These are phyloP conservation scores for Globisporangium solare DNA, from an alignment of 352 stramenopile species.

Conservation along the genomic window DNA sequence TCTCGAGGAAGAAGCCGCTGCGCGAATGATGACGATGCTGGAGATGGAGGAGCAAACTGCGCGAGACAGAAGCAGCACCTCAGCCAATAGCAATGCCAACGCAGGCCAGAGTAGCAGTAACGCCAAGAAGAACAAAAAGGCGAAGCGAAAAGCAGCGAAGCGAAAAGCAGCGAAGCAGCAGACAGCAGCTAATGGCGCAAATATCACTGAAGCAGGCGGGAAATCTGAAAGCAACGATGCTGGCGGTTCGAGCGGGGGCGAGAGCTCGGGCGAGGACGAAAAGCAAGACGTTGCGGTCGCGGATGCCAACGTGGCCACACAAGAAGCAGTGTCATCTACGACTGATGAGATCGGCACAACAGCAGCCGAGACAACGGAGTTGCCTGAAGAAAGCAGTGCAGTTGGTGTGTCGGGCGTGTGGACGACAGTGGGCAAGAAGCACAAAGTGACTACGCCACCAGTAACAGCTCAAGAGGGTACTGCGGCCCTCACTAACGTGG, in stretches of 20 bases:
- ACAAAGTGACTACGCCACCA: constrained; percentile 23
- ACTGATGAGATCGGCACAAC: too few relatives aligned
- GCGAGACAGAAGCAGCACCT: constrained; percentile 2
- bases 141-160: constrained; percentile 71
- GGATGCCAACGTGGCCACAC: too few relatives aligned
- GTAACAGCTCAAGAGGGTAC: neutral
- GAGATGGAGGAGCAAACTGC: constrained; percentile 63
- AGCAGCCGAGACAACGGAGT: neutral
- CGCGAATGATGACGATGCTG: constrained; percentile 79
- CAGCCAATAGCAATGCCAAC: neutral
- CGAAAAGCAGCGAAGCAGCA: constrained; percentile 36
- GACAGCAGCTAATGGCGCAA: neutral
- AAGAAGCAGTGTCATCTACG: too few relatives aligned
- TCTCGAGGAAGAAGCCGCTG: constrained; percentile 72
- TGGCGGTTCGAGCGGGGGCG: constrained; percentile 6
- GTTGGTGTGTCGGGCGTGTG: constrained; percentile 32
- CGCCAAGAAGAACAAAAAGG: constrained; percentile 65
- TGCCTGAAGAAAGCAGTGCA: neutral
- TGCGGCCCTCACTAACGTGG: neutral
- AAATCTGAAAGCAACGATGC: neutral
- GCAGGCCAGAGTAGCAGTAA: neutral
- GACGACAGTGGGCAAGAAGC: constrained; percentile 75
- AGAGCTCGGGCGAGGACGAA: constrained; percentile 13
- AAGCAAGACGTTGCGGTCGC: too few relatives aligned
- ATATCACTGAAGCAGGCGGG: neutral